Evolutionary conservation across 306 rosid species (phyloP).

Genomic region (Abrus pulchellus): DNA sequence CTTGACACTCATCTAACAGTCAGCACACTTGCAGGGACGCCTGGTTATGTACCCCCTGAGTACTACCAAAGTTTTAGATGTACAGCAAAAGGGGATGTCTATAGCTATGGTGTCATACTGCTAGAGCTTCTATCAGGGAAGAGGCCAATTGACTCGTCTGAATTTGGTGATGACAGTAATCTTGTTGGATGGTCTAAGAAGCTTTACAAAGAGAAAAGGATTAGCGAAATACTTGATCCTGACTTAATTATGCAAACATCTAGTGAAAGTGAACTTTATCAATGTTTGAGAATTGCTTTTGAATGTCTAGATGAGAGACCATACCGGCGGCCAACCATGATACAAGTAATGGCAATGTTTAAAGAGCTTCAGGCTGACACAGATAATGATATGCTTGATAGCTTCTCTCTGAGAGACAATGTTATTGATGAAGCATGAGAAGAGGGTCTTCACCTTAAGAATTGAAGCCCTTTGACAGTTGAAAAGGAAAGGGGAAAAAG

Average conservation of each 20-base stretch:
- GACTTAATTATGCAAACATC: slow-evolving; percentile 58
- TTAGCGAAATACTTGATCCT: slow-evolving; percentile 66
- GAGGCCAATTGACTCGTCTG: slow-evolving; percentile 69
- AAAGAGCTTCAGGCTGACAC: slow-evolving; percentile 78
- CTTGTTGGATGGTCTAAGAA: slow-evolving; percentile 88
- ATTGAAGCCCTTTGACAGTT: slow-evolving; percentile 30
- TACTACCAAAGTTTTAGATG: slow-evolving; percentile 89
- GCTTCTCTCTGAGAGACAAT: slow-evolving; percentile 62
- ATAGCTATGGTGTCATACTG: slow-evolving; percentile 80
- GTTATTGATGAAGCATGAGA: slow-evolving; percentile 64
- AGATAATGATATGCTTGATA: slow-evolving; percentile 66
- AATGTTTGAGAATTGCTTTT: slow-evolving; percentile 71
- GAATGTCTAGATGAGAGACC: slow-evolving; percentile 81
- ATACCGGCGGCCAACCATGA: slow-evolving; percentile 78
- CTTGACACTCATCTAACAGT: slow-evolving; percentile 86
- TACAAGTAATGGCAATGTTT: slow-evolving; percentile 86
- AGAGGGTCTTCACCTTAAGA: slow-evolving; percentile 26
- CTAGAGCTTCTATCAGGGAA: slow-evolving; percentile 81
- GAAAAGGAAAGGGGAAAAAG: background rate
- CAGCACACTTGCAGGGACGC: slow-evolving; percentile 87
- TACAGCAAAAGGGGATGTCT: slow-evolving; percentile 86
- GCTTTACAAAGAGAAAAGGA: slow-evolving; percentile 67
- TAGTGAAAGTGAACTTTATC: slow-evolving; percentile 59
- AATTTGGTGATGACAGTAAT: slow-evolving; percentile 82
- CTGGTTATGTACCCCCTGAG: slow-evolving; percentile 90